A percentile compares a stretch with the other conserved stretches of the same genome.
Evolutionary conservation across 1,139 yeast genomes (phyloP).

Genomic region (Saccharomyces uvarum): DNA sequence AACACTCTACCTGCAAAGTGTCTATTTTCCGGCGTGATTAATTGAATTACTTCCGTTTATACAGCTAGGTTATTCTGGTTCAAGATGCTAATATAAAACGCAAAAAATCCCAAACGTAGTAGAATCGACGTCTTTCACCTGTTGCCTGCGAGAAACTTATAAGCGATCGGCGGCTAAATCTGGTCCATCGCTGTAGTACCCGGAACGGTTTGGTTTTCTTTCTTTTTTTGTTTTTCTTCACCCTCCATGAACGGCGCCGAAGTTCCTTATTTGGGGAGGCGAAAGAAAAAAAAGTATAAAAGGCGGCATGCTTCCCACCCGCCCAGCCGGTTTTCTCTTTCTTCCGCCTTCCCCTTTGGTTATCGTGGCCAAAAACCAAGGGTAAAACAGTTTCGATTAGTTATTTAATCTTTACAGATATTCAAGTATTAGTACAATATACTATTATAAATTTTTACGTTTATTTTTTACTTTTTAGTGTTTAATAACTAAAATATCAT

Average conservation of each 20-base stretch:
- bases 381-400: neutral
- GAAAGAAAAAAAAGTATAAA: neutral
- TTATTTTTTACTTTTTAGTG: neutral
- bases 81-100: no score
- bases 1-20: no score
- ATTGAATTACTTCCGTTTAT: no score
- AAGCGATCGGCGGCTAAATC: neutral
- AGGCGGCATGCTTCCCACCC: neutral
- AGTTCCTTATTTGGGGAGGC: neutral
- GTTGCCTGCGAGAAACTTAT: neutral
- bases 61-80: no score
- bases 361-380: neutral
- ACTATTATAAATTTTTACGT: neutral
- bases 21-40: no score
- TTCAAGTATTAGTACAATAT: neutral
- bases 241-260: neutral
- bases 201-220: neutral
- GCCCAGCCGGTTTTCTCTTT: neutral
- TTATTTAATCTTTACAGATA: neutral
- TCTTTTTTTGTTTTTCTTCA: neutral
- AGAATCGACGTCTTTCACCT: neutral
- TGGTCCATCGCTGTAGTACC: neutral
- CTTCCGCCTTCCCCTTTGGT: neutral
- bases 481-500: neutral
- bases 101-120: neutral